Percentiles rank a stretch among this genome's conserved stretches.
These are phyloP conservation scores for Bertia moriformis DNA, from an alignment of 2,329 filamentous ascomycete species.

Conservation along the genomic window DNA sequence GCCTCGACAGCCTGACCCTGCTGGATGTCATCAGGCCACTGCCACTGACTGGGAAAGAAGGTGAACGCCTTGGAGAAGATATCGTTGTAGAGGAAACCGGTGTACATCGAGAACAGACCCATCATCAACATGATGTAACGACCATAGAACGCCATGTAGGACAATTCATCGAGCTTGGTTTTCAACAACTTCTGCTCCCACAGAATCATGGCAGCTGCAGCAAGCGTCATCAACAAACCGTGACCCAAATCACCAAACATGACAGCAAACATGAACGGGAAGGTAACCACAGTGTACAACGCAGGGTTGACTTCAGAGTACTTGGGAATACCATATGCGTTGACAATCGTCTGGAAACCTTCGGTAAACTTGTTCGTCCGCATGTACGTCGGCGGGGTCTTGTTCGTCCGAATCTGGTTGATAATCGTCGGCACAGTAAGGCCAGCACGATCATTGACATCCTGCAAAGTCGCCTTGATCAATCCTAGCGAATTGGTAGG, in stretches of 20 bases:
- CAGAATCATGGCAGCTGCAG: slow-evolving; percentile 85
- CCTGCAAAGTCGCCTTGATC: slow-evolving; percentile 85
- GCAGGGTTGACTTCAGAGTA: slow-evolving; percentile 96
- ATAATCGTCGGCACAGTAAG: slow-evolving; percentile 96
- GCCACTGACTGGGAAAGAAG: slow-evolving; percentile 69
- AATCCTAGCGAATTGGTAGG: slow-evolving; percentile 78
- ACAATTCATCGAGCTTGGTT: slow-evolving; percentile 70
- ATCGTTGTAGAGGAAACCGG: slow-evolving; percentile 94
- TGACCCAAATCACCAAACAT: slow-evolving; percentile 99
- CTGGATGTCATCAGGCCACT: slow-evolving; percentile 51
- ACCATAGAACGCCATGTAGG: slow-evolving; percentile 97
- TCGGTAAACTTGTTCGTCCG: slow-evolving; percentile 98
- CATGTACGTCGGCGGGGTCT: slow-evolving; percentile 91
- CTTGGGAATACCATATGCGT: slow-evolving; percentile 93
- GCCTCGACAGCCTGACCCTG: slow-evolving; percentile 51
- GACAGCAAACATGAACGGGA: slow-evolving; percentile 98
- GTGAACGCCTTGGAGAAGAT: slow-evolving; percentile 88
- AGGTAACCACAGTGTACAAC: slow-evolving; percentile 87
- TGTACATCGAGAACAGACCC: slow-evolving; percentile 93
- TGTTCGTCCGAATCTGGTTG: slow-evolving; percentile 92
- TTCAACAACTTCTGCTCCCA: slow-evolving; percentile 90
- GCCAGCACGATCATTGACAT: slow-evolving; percentile 90
- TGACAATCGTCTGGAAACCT: slow-evolving; percentile 96
- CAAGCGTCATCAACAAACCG: slow-evolving; percentile 72
- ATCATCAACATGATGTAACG: slow-evolving; percentile 98